Base-by-base conservation (phyloP, 441 rosid genomes). In the Viola pubescens region DNA sequence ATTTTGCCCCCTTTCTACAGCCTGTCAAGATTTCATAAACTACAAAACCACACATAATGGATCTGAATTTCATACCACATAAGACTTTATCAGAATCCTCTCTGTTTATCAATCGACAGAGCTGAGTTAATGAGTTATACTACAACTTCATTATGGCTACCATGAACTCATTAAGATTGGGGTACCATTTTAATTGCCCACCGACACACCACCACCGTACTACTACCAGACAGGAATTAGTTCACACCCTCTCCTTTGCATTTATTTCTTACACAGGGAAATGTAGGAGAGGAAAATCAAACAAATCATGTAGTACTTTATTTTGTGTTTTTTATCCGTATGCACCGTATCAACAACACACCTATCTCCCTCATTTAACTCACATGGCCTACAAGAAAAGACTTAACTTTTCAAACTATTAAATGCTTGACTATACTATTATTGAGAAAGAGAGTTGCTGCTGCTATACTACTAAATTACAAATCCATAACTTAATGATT, bases 321-420 rank as follows among this genome's bases (percentile, higher is more conserved):
- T 26, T 26, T 1, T 26, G 34, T 26, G 34, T 26, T 26, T 26
- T 1, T 8, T 60, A 66, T 64, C 69, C 73, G 71, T 71, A 69
- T 52, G 64, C 62, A 62, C 64, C 69, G 76, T 58, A 71, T 61
- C 42, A 26, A 50, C 44, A 37, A 50, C 44, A 37, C 19, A 53
- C 56, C 37, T 48, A 42, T 38, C 59, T 56, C 39, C 54, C 69
- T 49, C 61, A 38, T 44, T 50, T 40, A 40, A 49, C 19, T 63
- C 78, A 68, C 76, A 63, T 77, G 78, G 67, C 81, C 78, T 62
- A 19, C 68, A 46, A 62, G 34, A 26, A 26, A 26, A 26, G 34
- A 26, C 34, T 26, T 26, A 26, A 2, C 34, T 26, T 2, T 26
- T 2, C 34, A 26, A 26, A 26, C 34, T 26, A 26, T 26, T 26